A percentile compares a stretch with the other conserved stretches of the same genome.
phyloP scores from a whole-genome alignment of 2,329 filamentous ascomycete genomes.

The Ophiobolus disseminans region DNA sequence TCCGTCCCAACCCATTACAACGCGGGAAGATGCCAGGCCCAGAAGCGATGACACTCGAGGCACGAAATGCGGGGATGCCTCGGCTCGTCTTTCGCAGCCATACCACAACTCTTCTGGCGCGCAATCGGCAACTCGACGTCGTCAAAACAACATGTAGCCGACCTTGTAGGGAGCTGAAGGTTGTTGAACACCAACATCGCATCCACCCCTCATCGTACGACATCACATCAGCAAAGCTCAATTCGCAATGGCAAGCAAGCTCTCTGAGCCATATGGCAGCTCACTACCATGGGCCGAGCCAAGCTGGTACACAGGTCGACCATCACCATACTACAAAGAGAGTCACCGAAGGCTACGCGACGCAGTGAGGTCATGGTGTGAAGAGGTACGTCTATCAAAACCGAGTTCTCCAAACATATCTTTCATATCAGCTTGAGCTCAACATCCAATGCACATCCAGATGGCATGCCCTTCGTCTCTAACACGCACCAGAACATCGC shows the following conservation, averaged over 20 bases:
- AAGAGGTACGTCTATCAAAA: constrained; percentile 26
- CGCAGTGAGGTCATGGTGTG: constrained; percentile 38
- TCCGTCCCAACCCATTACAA: no score
- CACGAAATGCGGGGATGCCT: constrained; percentile 3
- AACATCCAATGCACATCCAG: background rate
- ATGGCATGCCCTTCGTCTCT: background rate
- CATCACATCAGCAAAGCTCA: no score
- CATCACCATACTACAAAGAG: constrained; percentile 43
- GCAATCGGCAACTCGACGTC: background rate
- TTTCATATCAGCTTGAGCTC: no score
- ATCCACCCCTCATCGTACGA: background rate
- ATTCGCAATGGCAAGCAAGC: constrained; percentile 17
- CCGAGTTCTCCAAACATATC: no score
- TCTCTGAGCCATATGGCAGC: constrained; percentile 30
- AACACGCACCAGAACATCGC: constrained; percentile 29
- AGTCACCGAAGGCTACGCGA: constrained; percentile 37
- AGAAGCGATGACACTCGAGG: background rate
- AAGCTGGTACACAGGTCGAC: constrained; percentile 40
- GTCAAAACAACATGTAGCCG: constrained; percentile 2
- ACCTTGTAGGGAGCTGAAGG: background rate
- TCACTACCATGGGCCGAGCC: constrained; percentile 42
- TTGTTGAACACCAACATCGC: background rate
- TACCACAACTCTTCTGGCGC: background rate
- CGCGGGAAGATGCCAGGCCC: constrained; percentile 1
- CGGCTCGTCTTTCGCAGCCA: constrained; percentile 2